These are phyloP conservation scores for Carex littledalei DNA, from an alignment of 176 grass and related monocot species.

Conservation along the genomic window DNA sequence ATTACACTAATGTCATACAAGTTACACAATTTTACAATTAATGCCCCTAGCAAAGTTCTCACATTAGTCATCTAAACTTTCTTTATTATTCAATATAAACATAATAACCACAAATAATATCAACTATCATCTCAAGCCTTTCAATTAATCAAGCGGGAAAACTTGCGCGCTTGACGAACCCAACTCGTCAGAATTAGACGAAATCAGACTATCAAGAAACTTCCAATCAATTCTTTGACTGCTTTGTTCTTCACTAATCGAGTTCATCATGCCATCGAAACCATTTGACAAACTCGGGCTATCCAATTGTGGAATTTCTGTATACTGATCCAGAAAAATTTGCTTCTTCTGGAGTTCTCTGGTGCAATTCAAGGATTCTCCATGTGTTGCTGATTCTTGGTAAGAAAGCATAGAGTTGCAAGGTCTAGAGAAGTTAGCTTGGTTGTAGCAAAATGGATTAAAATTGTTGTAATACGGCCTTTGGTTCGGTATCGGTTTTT, in stretches of 20 bases:
- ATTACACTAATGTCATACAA: conserved; percentile 7
- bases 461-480: conserved; percentile 36
- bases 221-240: conserved; percentile 39
- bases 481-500: conserved; percentile 48
- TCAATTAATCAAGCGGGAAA: conserved; percentile 5
- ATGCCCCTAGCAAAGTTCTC: conserved; percentile 2
- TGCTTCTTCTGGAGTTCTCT: conserved; percentile 30
- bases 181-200: conserved; percentile 33
- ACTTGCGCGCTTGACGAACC: conserved; percentile 19
- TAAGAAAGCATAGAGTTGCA: conserved; percentile 21
- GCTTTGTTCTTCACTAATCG: conserved; percentile 1
- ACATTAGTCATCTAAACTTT: conserved; percentile 4
- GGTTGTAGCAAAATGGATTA: conserved; percentile 23
- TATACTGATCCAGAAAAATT: conserved; percentile 22
- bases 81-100: conserved; percentile 22
- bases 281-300: conserved; percentile 36
- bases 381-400: conserved; percentile 1
- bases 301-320: conserved; percentile 36
- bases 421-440: conserved; percentile 11
- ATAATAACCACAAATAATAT: conserved; percentile 26
- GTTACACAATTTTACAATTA: conserved; percentile 19
- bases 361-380: conserved; percentile 1
- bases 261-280: conserved; percentile 8
- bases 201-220: conserved; percentile 55
- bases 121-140: neutral